A percentile compares a stretch with the other conserved stretches of the same genome.
These are phyloP conservation scores for Hyaloscypha bicolor DNA, from an alignment of 495 filamentous ascomycete genomes.

Conservation along the genomic window DNA sequence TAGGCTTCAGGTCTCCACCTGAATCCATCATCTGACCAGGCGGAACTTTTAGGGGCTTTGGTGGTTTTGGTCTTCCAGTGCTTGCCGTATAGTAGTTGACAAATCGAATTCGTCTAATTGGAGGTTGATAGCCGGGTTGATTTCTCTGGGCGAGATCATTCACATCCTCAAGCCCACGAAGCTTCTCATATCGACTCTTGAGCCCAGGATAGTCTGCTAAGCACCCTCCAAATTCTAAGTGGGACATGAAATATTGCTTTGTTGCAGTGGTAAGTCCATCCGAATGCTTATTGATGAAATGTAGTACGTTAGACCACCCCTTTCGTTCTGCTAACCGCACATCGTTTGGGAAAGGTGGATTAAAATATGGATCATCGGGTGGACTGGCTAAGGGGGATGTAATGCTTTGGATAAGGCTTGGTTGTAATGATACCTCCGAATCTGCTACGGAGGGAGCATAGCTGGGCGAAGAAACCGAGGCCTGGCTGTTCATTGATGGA, in stretches of 20 bases:
- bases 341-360: conserved; percentile 76
- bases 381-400: conserved; percentile 22
- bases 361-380: conserved; percentile 64
- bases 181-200: conserved; percentile 63
- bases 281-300: conserved; percentile 81
- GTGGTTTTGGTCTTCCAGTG: conserved; percentile 61
- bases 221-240: conserved; percentile 79
- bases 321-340: conserved; percentile 62
- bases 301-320: conserved; percentile 64
- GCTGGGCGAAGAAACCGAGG: conserved; percentile 20
- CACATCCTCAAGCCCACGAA: conserved; percentile 71
- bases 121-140: conserved; percentile 15
- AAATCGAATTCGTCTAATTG: conserved; percentile 62
- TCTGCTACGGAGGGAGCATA: conserved; percentile 23
- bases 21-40: conserved; percentile 9
- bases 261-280: conserved; percentile 70
- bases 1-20: conserved; percentile 8
- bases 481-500: conserved; percentile 17
- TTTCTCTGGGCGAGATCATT: conserved; percentile 40
- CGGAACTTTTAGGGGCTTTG: conserved; percentile 41
- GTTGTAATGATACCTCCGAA: conserved; percentile 19
- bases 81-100: conserved; percentile 91
- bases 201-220: conserved; percentile 76
- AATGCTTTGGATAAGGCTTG: conserved; percentile 20
- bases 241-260: conserved; percentile 72